Conservation (phyloP, 2,329 filamentous ascomycete species). For the Aspergillus hortae region DNA sequence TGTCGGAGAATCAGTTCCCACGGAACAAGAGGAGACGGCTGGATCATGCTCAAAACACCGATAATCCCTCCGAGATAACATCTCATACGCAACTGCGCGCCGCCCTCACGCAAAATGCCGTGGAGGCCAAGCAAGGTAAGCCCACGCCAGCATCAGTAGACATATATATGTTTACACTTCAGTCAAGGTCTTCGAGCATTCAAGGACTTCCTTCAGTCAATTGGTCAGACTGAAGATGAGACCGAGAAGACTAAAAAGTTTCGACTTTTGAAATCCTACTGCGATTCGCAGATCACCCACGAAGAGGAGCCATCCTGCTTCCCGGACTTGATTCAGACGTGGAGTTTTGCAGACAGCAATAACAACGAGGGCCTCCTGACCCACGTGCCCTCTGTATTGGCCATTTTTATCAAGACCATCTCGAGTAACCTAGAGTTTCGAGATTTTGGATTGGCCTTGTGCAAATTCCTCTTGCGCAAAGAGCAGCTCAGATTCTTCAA, state of each 20-base stretch:
- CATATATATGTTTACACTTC: background rate
- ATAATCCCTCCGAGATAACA: constrained; percentile 25
- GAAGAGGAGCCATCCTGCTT: constrained; percentile 63
- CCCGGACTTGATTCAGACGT: constrained; percentile 78
- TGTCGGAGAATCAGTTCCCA: constrained; percentile 33
- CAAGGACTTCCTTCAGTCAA: constrained; percentile 42
- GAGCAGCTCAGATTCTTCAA: constrained; percentile 77
- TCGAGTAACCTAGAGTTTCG: constrained; percentile 71
- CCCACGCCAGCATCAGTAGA: constrained; percentile 17
- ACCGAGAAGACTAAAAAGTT: constrained; percentile 37
- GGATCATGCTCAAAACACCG: constrained; percentile 20
- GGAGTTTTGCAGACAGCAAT: constrained; percentile 75
- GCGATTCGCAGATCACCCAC: constrained; percentile 52
- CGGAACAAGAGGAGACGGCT: constrained; percentile 40
- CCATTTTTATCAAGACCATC: constrained; percentile 74
- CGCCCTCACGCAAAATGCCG: constrained; percentile 64
- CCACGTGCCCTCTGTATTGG: constrained; percentile 73
- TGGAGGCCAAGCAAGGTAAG: constrained; percentile 61
- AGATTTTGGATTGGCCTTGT: constrained; percentile 71
- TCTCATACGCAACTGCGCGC: constrained; percentile 64
- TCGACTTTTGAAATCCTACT: constrained; percentile 44
- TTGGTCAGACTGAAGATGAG: constrained; percentile 33
- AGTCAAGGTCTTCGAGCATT: constrained; percentile 41
- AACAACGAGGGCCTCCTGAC: constrained; percentile 80
- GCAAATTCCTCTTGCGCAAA: constrained; percentile 76